Evolutionary conservation across 192 early-diverging fungal species (phyloP).

Genomic region (Backusella sp.): DNA sequence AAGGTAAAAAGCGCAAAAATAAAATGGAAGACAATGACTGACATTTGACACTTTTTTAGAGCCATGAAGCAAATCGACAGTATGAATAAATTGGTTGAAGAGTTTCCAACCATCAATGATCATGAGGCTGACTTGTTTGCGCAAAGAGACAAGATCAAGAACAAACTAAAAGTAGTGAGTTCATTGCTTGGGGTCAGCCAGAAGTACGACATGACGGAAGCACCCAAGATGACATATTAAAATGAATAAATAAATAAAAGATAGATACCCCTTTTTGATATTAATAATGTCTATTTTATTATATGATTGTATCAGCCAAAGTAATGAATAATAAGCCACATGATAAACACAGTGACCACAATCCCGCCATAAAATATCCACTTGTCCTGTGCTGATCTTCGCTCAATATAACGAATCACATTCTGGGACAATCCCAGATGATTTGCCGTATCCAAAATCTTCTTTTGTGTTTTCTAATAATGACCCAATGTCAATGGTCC

Average conservation of each 20-base stretch:
- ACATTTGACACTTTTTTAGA: constrained; percentile 25
- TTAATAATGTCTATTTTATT: neutral
- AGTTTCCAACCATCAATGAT: constrained; percentile 51
- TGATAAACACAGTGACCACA: constrained; percentile 44
- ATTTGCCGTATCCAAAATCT: constrained; percentile 55
- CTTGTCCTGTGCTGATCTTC: constrained; percentile 54
- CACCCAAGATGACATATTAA: constrained; percentile 29
- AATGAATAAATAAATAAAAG: neutral
- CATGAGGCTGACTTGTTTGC: constrained; percentile 47
- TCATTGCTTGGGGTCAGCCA: constrained; percentile 41
- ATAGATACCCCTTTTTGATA: neutral
- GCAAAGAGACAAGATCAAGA: constrained; percentile 51
- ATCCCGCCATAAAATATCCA: constrained; percentile 61
- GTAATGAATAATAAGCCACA: constrained; percentile 58
- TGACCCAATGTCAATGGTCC: neutral
- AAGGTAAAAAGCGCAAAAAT: constrained; percentile 31
- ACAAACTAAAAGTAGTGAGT: constrained; percentile 49
- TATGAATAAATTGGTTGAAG: constrained; percentile 37
- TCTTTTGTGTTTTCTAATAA: constrained; percentile 53
- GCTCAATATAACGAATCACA: constrained; percentile 58
- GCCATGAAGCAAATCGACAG: constrained; percentile 46
- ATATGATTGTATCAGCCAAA: constrained; percentile 29
- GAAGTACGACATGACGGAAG: constrained; percentile 21
- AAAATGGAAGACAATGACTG: neutral
- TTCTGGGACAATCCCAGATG: constrained; percentile 58